phyloP scores from a whole-genome alignment of 495 filamentous ascomycete species.

The Talaromyces trachyspermus region DNA sequence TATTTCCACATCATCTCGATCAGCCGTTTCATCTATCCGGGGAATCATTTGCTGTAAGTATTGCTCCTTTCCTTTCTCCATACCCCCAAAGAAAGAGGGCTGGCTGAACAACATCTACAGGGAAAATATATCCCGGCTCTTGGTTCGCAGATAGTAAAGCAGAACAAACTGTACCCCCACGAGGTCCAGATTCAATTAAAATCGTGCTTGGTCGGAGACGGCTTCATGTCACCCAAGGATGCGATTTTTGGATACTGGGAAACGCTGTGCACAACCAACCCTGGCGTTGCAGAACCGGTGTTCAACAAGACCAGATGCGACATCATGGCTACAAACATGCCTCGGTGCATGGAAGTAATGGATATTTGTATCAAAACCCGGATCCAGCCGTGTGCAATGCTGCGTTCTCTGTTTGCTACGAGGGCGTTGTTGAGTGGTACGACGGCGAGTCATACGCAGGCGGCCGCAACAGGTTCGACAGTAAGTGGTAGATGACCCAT shows the following conservation, averaged over 20 bases:
- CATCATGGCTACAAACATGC: conserved; percentile 33
- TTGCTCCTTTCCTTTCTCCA: background rate
- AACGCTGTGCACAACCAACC: conserved; percentile 38
- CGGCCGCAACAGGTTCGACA: conserved; percentile 35
- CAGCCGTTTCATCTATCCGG: conserved; percentile 27
- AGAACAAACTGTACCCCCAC: conserved; percentile 25
- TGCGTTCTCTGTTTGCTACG: conserved; percentile 20
- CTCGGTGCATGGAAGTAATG: conserved; percentile 31
- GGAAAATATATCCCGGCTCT: conserved; percentile 33
- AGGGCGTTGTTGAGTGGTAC: conserved; percentile 26
- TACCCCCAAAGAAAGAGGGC: background rate
- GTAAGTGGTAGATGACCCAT: conserved; percentile 15
- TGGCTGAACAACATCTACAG: conserved; percentile 13
- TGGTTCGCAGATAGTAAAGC: conserved; percentile 24
- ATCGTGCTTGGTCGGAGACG: conserved; percentile 35
- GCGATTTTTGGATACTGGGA: conserved; percentile 34
- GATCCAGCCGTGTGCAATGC: conserved; percentile 25
- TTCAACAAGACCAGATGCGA: conserved; percentile 38
- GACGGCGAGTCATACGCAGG: conserved; percentile 27
- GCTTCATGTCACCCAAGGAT: conserved; percentile 28
- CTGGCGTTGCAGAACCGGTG: conserved; percentile 27
- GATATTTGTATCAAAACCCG: conserved; percentile 23
- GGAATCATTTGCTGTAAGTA: conserved; percentile 28
- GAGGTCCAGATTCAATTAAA: conserved; percentile 23
- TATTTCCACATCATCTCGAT: conserved; percentile 27